Conservation (phyloP, 2,329 filamentous ascomycete genomes). For the Penicillium concentricum region DNA sequence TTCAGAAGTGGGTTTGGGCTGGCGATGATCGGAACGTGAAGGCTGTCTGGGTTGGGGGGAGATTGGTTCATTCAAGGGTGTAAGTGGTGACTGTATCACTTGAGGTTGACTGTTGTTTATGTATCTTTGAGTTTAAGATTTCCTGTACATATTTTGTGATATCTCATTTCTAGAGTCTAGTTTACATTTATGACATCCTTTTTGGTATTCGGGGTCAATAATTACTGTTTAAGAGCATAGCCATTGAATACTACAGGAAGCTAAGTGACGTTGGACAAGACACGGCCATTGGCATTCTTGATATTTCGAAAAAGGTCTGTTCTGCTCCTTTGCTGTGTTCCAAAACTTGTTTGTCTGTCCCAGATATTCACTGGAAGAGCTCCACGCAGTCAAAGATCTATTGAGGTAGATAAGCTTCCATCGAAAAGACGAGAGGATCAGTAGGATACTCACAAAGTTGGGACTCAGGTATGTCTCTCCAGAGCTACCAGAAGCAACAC, state of each 20-base stretch:
- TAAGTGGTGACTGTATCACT: neutral
- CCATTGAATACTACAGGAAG: neutral
- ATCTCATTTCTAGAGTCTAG: neutral
- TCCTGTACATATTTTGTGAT: too few relatives aligned
- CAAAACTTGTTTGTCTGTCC: too few relatives aligned
- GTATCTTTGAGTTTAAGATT: neutral
- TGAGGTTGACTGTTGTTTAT: neutral
- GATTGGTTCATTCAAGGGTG: constrained; percentile 64
- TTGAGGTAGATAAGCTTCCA: neutral
- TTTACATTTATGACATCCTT: neutral
- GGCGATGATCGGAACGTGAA: constrained; percentile 90
- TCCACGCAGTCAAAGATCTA: constrained; percentile 34
- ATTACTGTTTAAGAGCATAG: neutral
- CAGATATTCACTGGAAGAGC: constrained; percentile 25
- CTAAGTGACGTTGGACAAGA: neutral
- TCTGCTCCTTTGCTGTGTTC: neutral
- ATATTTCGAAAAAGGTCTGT: too few relatives aligned
- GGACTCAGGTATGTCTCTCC: constrained; percentile 58
- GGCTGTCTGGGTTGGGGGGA: constrained; percentile 84
- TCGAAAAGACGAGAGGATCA: neutral
- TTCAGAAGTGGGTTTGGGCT: constrained; percentile 93
- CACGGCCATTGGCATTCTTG: neutral
- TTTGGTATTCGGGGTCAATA: neutral
- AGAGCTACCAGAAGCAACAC: constrained; percentile 58
- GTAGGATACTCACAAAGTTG: constrained; percentile 44